Percentiles rank a stretch among this genome's conserved stretches.
Evolutionary conservation across 768 basidiomycete species (phyloP).

Genomic region (Cystobasidium onofrii): DNA sequence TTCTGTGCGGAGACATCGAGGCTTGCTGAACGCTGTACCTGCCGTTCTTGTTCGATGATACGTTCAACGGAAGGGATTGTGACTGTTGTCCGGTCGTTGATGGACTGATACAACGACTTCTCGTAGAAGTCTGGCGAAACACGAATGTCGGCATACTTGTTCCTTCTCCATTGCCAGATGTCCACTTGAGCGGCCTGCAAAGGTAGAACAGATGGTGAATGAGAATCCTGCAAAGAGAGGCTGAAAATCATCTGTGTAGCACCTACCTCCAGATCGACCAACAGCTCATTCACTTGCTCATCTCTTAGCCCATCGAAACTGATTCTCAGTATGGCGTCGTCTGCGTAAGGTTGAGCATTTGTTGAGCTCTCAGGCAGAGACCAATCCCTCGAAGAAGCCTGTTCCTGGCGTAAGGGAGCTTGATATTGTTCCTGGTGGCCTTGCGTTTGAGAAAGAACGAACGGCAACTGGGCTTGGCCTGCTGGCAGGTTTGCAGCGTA

Average conservation of each 20-base stretch:
- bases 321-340: not conserved
- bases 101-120: not conserved
- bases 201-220: not conserved
- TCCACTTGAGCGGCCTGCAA: conserved; percentile 6
- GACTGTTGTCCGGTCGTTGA: not conserved
- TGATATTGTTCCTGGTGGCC: not conserved
- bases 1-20: not conserved
- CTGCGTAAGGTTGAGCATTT: not conserved
- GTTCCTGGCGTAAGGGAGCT: not conserved
- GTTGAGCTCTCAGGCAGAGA: not conserved
- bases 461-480: not conserved
- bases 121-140: not conserved
- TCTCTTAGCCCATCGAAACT: not conserved
- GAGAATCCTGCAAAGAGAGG: too few species aligned
- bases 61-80: not conserved
- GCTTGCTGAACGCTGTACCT: not conserved
- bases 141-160: conserved; percentile 3
- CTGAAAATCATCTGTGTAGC: not conserved
- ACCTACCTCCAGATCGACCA: not conserved
- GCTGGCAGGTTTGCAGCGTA: not conserved
- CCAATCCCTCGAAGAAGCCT: not conserved
- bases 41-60: not conserved
- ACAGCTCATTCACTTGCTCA: not conserved
- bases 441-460: not conserved
- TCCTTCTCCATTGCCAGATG: conserved; percentile 7